Conservation (phyloP, 805 yeast genomes). For the Starmerella riodocensis region DNA sequence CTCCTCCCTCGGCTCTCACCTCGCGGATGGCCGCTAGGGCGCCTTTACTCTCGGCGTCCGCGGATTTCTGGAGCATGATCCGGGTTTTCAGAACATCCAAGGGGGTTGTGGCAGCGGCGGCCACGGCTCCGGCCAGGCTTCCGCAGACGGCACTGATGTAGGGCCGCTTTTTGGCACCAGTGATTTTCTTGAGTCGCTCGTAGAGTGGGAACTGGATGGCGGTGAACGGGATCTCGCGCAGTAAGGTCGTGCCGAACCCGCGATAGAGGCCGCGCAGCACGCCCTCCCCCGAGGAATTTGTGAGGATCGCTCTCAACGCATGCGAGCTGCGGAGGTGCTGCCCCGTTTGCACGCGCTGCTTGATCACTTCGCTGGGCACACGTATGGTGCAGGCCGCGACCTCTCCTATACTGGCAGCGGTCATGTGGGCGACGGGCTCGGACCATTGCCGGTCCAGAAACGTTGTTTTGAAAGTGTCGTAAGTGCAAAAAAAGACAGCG, state of each 20-base stretch:
- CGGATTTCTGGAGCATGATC: constrained; percentile 58
- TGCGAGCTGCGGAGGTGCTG: constrained; percentile 45
- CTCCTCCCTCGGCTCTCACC: constrained; percentile 51
- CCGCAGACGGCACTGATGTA: constrained; percentile 80
- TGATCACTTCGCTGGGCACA: constrained; percentile 93
- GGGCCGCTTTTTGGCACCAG: constrained; percentile 41
- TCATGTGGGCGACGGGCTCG: constrained; percentile 54
- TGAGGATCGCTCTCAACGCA: constrained; percentile 49
- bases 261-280: constrained; percentile 65
- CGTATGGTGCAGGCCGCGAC: constrained; percentile 84
- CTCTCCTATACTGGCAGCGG: constrained; percentile 80
- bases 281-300: constrained; percentile 66
- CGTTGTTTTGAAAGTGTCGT: constrained; percentile 36
- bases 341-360: constrained; percentile 82
- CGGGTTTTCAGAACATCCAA: constrained; percentile 89
- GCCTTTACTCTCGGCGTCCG: constrained; percentile 23
- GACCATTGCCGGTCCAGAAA: constrained; percentile 8
- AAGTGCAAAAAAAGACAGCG: constrained; percentile 64
- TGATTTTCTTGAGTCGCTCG: constrained; percentile 57
- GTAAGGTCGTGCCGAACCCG: constrained; percentile 84
- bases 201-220: constrained; percentile 90
- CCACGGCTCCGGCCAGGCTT: constrained; percentile 84
- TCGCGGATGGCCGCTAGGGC: constrained; percentile 36
- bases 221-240: constrained; percentile 95
- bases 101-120: constrained; percentile 92